These are phyloP conservation scores for Asterophora lycoperdoides DNA, from an alignment of 768 basidiomycete species.

Conservation along the genomic window DNA sequence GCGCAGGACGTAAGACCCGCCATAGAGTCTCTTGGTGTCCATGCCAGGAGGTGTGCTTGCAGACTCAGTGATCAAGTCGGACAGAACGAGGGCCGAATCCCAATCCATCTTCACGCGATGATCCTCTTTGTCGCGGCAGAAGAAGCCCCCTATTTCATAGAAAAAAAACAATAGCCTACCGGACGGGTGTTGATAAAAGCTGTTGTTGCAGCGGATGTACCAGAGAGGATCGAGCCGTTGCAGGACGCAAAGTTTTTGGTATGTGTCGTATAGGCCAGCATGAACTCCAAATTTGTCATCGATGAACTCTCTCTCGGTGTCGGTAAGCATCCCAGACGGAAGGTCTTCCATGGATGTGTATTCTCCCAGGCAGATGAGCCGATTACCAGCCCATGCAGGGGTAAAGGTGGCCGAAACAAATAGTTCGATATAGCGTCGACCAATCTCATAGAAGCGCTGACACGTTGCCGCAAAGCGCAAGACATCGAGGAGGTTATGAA, in stretches of 20 bases:
- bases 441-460: neutral
- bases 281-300: neutral
- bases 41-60: neutral
- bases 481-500: neutral
- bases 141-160: no score
- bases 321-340: neutral
- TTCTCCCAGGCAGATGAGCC: neutral
- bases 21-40: neutral
- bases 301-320: neutral
- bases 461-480: neutral
- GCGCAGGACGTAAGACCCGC: neutral
- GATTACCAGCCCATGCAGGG: neutral
- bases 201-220: no score
- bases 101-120: neutral
- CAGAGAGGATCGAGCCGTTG: no score
- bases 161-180: no score
- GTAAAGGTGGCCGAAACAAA: neutral
- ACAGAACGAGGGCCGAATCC: neutral
- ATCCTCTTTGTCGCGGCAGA: neutral
- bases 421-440: neutral
- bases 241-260: no score
- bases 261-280: neutral
- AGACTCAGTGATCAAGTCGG: neutral
- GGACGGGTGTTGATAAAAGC: no score
- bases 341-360: neutral